phyloP scores from a whole-genome alignment of 1,284 basidiomycete species.

The Fomitopsis schrenkii region DNA sequence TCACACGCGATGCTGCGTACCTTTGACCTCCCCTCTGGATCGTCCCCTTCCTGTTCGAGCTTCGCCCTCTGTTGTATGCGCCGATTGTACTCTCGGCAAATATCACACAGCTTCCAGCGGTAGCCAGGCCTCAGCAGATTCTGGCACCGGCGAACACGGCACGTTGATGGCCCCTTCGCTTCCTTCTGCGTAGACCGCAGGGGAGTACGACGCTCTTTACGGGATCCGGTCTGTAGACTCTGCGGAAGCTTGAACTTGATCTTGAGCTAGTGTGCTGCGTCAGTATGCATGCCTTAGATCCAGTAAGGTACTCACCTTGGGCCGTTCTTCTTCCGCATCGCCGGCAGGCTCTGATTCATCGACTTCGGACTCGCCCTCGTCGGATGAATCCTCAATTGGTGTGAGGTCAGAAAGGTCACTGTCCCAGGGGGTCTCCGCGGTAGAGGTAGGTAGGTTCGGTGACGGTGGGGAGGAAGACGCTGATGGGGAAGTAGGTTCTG shows the following conservation, averaged over 20 bases:
- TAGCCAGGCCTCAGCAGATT: slow-evolving; percentile 13
- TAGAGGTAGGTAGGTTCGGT: neutral
- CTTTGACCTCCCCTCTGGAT: slow-evolving; percentile 2
- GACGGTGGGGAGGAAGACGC: neutral
- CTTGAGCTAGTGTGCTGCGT: neutral
- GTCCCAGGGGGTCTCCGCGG: slow-evolving; percentile 11
- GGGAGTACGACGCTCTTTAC: neutral
- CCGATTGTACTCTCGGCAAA: slow-evolving; percentile 30
- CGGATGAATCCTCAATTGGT: slow-evolving; percentile 15
- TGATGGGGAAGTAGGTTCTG: neutral
- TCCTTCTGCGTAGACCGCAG: neutral
- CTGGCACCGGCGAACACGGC: slow-evolving; percentile 11
- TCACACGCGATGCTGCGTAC: neutral
- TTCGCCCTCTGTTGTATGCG: slow-evolving; percentile 14
- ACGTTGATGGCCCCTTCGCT: slow-evolving; percentile 4
- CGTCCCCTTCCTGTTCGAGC: neutral
- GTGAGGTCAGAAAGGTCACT: slow-evolving; percentile 22
- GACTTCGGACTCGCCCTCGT: slow-evolving; percentile 18
- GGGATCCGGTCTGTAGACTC: too few relatives aligned
- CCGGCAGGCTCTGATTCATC: slow-evolving; percentile 3
- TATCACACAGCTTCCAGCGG: slow-evolving; percentile 29
- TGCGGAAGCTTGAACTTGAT: slow-evolving; percentile 6
- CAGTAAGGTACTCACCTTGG: neutral
- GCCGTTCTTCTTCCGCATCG: slow-evolving; percentile 5
- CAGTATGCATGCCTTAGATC: neutral